phyloP scores from a whole-genome alignment of 176 grass and related monocot genomes.

The Aegilops umbellulata region DNA sequence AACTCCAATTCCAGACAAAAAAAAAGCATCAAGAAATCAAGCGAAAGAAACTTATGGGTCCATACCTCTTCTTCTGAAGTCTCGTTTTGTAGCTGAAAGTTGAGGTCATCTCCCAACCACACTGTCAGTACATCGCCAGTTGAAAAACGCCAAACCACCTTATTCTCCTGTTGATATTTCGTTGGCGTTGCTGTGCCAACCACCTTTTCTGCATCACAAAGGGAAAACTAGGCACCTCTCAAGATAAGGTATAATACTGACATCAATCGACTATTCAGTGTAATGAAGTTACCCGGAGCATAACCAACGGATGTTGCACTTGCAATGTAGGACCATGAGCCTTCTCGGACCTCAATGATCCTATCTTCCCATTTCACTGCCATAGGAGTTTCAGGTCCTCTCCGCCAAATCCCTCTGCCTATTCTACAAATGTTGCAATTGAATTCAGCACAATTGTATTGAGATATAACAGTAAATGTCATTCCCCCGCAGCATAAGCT shows the following conservation, averaged over 20 bases:
- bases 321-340: conserved; percentile 86
- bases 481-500: neutral
- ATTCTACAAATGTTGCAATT: conserved; percentile 61
- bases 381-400: conserved; percentile 83
- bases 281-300: conserved; percentile 73
- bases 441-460: conserved; percentile 19
- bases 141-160: conserved; percentile 66
- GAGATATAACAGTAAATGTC: conserved; percentile 2
- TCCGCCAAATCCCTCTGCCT: conserved; percentile 95
- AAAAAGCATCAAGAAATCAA: neutral
- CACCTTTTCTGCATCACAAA: conserved; percentile 67
- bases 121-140: conserved; percentile 75
- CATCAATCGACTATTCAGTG: conserved; percentile 5
- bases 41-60: neutral
- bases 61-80: conserved; percentile 64
- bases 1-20: neutral
- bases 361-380: conserved; percentile 82
- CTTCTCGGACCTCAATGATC: conserved; percentile 82
- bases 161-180: conserved; percentile 57
- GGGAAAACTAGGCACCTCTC: conserved; percentile 9
- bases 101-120: conserved; percentile 53
- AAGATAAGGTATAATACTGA: conserved; percentile 21
- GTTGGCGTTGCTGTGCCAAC: conserved; percentile 64
- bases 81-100: conserved; percentile 63
- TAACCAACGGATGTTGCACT: conserved; percentile 68